Evolutionary conservation across 83 land plant species (phyloP).

Genomic region (Diphasiastrum complanatum): DNA sequence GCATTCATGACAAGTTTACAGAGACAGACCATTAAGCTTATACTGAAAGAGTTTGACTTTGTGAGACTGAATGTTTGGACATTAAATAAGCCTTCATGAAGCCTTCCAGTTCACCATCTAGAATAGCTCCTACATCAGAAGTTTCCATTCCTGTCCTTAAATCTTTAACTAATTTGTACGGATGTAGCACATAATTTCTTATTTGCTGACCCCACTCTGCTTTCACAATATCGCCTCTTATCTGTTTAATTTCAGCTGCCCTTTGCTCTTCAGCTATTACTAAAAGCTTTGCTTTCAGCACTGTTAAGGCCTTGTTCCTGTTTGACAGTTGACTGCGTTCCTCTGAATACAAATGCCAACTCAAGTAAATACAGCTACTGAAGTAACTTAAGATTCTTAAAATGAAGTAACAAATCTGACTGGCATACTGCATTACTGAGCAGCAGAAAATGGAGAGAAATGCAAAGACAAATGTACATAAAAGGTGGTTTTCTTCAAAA

Average conservation of each 20-base stretch:
- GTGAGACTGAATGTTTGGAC: slow-evolving; percentile 47
- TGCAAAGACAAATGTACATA: too few relatives aligned
- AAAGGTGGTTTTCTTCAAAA: too few relatives aligned
- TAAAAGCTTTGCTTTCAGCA: slow-evolving; percentile 79
- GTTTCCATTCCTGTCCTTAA: slow-evolving; percentile 74
- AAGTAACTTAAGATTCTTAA: background rate
- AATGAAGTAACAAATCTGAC: background rate
- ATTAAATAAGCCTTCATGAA: slow-evolving; percentile 79
- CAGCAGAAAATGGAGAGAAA: too few relatives aligned
- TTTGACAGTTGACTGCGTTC: slow-evolving; percentile 81
- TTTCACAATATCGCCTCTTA: slow-evolving; percentile 86
- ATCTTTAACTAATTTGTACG: slow-evolving; percentile 95
- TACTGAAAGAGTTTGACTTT: too few relatives aligned
- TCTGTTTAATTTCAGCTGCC: slow-evolving; percentile 86
- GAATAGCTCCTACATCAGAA: slow-evolving; percentile 61
- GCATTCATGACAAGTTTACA: too few relatives aligned
- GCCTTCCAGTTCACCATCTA: slow-evolving; percentile 81
- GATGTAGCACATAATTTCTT: slow-evolving; percentile 94
- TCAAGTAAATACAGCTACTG: background rate
- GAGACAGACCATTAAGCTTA: too few relatives aligned
- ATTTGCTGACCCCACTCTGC: slow-evolving; percentile 99
- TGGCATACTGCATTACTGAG: slow-evolving; percentile 1
- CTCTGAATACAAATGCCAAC: slow-evolving; percentile 39
- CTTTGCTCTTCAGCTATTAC: slow-evolving; percentile 89
- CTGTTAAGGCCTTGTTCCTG: slow-evolving; percentile 64